These are phyloP conservation scores for Dysphania ambrosioides DNA, from an alignment of 148 eudicot species.

Conservation along the genomic window DNA sequence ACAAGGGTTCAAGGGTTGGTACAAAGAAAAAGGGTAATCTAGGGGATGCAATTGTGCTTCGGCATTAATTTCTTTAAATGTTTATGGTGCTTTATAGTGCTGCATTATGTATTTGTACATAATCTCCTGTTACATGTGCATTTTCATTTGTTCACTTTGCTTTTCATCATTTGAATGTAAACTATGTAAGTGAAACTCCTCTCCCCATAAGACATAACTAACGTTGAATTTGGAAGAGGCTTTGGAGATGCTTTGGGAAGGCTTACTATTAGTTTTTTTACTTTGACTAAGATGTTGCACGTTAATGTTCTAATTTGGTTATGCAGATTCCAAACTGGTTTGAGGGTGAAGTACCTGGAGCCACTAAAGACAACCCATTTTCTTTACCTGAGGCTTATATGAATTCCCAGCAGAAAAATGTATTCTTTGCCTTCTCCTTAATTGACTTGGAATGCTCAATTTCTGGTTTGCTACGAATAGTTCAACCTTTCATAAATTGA, in stretches of 20 bases:
- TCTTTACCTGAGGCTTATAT: slow-evolving; percentile 77
- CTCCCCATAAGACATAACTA: not conserved
- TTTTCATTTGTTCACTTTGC: not conserved
- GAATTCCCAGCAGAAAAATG: slow-evolving; percentile 74
- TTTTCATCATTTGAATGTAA: not conserved
- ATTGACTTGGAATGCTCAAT: not conserved
- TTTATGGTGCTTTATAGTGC: not conserved
- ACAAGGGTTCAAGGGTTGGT: too few species aligned
- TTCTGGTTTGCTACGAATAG: not conserved
- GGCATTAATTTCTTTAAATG: not conserved
- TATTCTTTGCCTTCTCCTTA: slow-evolving; percentile 28
- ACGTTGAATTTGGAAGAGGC: not conserved
- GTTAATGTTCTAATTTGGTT: slow-evolving; percentile 13
- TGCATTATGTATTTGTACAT: not conserved
- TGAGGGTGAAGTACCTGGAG: slow-evolving; percentile 62
- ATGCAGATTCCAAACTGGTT: slow-evolving; percentile 87
- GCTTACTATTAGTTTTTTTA: not conserved
- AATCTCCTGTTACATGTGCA: not conserved
- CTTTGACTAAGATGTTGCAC: not conserved
- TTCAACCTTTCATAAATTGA: not conserved
- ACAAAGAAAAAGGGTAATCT: too few species aligned
- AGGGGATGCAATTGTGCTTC: too few species aligned
- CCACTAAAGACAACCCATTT: slow-evolving; percentile 86
- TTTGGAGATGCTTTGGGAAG: not conserved
- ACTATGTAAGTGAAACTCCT: not conserved